Base-by-base conservation (phyloP, 192 early-diverging fungal species). In the Umbelopsis sp. region DNA sequence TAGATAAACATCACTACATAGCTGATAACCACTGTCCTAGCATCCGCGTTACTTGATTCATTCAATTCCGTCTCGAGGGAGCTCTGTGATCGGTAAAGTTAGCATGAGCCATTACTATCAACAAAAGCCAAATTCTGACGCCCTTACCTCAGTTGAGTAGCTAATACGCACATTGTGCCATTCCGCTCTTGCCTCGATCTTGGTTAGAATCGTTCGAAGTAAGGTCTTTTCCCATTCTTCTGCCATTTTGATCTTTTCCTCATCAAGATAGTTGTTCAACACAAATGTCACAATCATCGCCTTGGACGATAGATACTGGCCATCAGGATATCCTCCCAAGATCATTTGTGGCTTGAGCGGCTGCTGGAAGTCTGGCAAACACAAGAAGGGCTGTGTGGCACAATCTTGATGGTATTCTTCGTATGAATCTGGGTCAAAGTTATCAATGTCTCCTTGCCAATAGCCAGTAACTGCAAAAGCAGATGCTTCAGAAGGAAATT, bases 1-100 rank as follows among this genome's bases (percentile, higher is more conserved):
- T 90, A 90, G 7, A 86, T 53, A 56, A 90, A 88, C 89, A 90
- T 90, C 26, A 81, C 86, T 11, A 90, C 22, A 49, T 90, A 90
- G n/a, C 82, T 84, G 44, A 90, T 68, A 7, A 82, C 65, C 1
- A 90, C 83, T 8, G 87, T 90, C 2, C 62, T 67, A 2, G 81
- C 74, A 72, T 90, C 89, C 1, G 89, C 85, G 45, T 88, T 87
- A 24, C 84, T 87, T 2, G 89, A 88, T 38, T 85, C 82, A 70
- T 83, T 86, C 24, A 90, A 72, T 53, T 90, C 89, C 24, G 71
- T 80, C 51, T 90, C 87, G 25, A 90, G 65, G n/a, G 89, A 90
- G 38, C 75, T 80, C 81, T 82, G 71, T 20, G 54, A 24, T 17
- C 5, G 25, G 0, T 62, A 20, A 29, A 21, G 25, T 26, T n/a